Conservation (phyloP, 306 rosid species). For the Malus asiatica region DNA sequence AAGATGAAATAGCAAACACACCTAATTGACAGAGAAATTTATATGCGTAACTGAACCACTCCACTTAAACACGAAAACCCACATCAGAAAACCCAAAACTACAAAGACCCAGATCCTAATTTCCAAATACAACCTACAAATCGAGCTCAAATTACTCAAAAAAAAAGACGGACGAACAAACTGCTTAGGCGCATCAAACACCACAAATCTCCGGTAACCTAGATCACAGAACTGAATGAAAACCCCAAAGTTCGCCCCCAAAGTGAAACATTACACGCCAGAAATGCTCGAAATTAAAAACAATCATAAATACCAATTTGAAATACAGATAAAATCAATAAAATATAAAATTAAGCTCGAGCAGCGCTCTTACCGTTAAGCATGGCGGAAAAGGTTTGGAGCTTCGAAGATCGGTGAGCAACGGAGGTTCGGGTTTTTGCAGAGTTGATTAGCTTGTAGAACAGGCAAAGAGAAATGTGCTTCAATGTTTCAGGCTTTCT, state of each 20-base stretch:
- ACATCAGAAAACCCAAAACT: constrained; percentile 15
- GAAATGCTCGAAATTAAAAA: neutral
- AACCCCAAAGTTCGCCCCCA: neutral
- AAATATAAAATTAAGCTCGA: constrained; percentile 11
- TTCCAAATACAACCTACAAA: constrained; percentile 10
- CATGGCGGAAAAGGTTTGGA: constrained; percentile 38
- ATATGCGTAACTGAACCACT: neutral
- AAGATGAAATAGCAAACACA: neutral
- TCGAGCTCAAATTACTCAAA: neutral
- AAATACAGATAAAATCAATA: neutral
- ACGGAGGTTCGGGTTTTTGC: constrained; percentile 3
- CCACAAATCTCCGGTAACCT: neutral
- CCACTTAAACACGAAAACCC: constrained; percentile 5
- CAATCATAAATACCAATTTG: neutral
- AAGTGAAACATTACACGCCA: neutral
- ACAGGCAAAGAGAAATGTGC: constrained; percentile 40
- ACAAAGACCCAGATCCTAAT: constrained; percentile 17
- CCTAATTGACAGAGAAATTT: neutral
- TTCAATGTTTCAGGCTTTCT: neutral
- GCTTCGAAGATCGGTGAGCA: constrained; percentile 27
- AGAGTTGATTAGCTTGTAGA: constrained; percentile 62
- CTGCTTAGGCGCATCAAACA: neutral
- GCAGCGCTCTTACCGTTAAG: constrained; percentile 48
- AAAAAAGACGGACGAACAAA: neutral
- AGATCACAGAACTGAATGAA: neutral